Percentiles rank a stretch among this genome's conserved stretches.
Evolutionary conservation across 2,329 filamentous ascomycete species (phyloP).

Genomic region (Aciculosporium take): DNA sequence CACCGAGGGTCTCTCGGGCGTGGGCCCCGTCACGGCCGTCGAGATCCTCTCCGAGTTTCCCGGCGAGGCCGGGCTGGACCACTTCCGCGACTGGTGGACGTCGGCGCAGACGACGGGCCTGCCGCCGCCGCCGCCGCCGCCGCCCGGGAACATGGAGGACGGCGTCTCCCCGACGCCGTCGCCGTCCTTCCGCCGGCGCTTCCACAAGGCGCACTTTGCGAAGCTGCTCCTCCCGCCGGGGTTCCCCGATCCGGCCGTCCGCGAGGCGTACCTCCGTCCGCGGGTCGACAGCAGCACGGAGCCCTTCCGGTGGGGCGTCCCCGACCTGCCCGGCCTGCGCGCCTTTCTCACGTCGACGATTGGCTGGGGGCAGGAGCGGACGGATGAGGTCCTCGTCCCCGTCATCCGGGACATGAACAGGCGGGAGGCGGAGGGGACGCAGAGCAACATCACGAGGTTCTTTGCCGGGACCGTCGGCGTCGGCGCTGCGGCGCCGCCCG

Average conservation of each 20-base stretch:
- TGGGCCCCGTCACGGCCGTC: conserved; percentile 86
- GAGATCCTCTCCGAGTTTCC: conserved; percentile 90
- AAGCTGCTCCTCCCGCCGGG: conserved; percentile 73
- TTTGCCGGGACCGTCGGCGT: conserved; percentile 64
- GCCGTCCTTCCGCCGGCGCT: conserved; percentile 67
- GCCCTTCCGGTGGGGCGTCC: conserved; percentile 87
- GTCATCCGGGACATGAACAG: conserved; percentile 94
- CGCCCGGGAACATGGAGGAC: no score
- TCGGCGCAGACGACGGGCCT: conserved; percentile 59
- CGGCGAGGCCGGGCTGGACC: conserved; percentile 42
- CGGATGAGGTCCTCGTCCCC: conserved; percentile 88
- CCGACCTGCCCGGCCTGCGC: conserved; percentile 74
- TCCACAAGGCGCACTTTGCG: conserved; percentile 61
- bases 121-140: conserved; percentile 29
- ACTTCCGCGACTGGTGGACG: conserved; percentile 80
- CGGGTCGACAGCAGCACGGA: conserved; percentile 71
- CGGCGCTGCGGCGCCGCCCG: conserved; percentile 54
- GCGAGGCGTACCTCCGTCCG: conserved; percentile 69
- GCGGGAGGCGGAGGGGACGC: conserved; percentile 76
- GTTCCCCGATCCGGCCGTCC: conserved; percentile 69
- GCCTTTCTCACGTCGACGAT: conserved; percentile 82
- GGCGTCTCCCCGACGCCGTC: no score
- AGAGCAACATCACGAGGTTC: conserved; percentile 89
- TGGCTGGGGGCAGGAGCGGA: conserved; percentile 82
- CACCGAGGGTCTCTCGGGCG: conserved; percentile 77